Percentiles rank a stretch among this genome's conserved stretches.
Evolutionary conservation across 768 basidiomycete species (phyloP).

Genomic region (Tylopilus intermedius): DNA sequence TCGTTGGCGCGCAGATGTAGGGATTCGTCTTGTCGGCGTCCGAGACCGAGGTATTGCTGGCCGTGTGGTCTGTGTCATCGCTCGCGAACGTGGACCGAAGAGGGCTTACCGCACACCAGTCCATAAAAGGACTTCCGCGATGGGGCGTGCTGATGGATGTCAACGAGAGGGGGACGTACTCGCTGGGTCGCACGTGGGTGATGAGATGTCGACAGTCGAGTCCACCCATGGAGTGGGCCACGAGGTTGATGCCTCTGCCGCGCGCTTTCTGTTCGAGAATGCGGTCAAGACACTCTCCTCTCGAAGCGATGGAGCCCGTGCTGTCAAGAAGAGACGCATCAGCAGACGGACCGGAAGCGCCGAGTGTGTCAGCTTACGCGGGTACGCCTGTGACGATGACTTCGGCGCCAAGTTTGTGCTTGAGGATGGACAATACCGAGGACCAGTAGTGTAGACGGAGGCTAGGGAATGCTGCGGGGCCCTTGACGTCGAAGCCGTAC

Average conservation of each 20-base stretch:
- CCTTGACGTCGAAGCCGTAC: slow-evolving; percentile 91
- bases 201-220: slow-evolving; percentile 93
- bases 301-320: slow-evolving; percentile 82
- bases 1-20: slow-evolving; percentile 4
- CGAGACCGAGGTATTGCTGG: slow-evolving; percentile 89
- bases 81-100: slow-evolving; percentile 4
- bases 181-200: slow-evolving; percentile 72
- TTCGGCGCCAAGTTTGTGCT: slow-evolving; percentile 80
- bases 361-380: slow-evolving; percentile 50
- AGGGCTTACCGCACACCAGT: slow-evolving; percentile 82
- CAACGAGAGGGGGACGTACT: slow-evolving; percentile 82
- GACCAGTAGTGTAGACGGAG: slow-evolving; percentile 93
- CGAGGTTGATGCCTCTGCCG: slow-evolving; percentile 83
- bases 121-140: slow-evolving; percentile 97
- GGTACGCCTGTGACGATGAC: slow-evolving; percentile 96
- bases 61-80: slow-evolving; percentile 12
- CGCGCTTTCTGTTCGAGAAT: slow-evolving; percentile 60
- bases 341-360: not conserved
- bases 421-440: slow-evolving; percentile 74
- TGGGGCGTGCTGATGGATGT: slow-evolving; percentile 92
- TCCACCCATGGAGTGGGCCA: slow-evolving; percentile 98
- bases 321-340: slow-evolving; percentile 35
- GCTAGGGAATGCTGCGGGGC: slow-evolving; percentile 75
- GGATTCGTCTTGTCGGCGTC: slow-evolving; percentile 43
- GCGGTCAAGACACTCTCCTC: slow-evolving; percentile 70